Evolutionary conservation across 768 basidiomycete genomes (phyloP), one percentile per base, ranked within the genome.

Genomic region (Amanita pseudoporphyria): DNA sequence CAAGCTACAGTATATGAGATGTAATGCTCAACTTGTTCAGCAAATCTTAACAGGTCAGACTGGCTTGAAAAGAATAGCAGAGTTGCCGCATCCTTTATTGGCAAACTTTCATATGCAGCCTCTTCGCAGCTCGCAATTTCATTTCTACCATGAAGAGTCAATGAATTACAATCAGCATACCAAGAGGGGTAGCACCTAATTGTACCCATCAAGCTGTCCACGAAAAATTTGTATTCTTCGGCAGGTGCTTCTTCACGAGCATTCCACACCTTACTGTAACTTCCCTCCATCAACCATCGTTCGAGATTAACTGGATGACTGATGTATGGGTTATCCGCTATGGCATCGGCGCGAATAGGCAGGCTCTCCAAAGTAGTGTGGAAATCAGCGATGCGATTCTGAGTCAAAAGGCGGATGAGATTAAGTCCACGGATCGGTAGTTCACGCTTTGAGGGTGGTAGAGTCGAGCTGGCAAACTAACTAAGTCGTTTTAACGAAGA

Each of bases 91-190:
- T 96, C 93, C 57, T 86, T 83, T 46, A 97, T 62, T 0, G 94
- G 93, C 33, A 99, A 71, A 53, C 85, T 91, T 55, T 88, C 82
- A 55, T 99, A 99, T 4, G 95, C 94, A 14, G 84, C 74, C 65
- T 97, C 93, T 64, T 96, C 90, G 59, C 94, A 97, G 58, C 89
- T 88, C 12, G 95, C 95, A 57, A 99, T 99, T 71, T 99, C 95
- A 59, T 88, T 91, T 58, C 95, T 97, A 40, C 40, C 30, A 16
- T 18, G 14, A 9, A 14, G 26, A 12, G 38, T 39, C 47, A 37
- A 12, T 28, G 33, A 37, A 33, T 10, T 31, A 13, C 18, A 7
- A 5, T 45, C 12, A 44, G 43, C 16, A 28, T 32, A 39, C 19
- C 32, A 24, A 47, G 43, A 43, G 24, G 2, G 16, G 13, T 64